Base-by-base conservation (phyloP, 169 alveolate genomes). In the Cryptosporidium bovis region DNA sequence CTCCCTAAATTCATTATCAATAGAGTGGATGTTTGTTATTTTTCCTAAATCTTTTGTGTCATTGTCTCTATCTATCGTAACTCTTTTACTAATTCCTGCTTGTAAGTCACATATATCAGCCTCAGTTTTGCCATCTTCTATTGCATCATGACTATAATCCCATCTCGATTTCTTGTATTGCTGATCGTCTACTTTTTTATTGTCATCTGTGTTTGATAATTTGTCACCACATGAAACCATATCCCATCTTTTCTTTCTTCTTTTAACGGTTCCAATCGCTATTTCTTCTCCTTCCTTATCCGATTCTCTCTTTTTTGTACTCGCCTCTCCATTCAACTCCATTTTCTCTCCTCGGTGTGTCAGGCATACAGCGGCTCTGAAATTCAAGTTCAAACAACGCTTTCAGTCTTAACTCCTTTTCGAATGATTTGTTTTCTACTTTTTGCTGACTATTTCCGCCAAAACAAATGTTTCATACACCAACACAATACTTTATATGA, bases 1-100 rank as follows among this genome's bases (percentile, higher is more conserved):
- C 24, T 93, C 94, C 60, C 91, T 90, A 69, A 94, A 8, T 40
- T 8, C 48, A 51, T 40, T 20, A 8, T 8, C 48, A 40, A 40
- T 6, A 8, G 20, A 53, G 13, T 18, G 53, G 0, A 56, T 20
- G 27, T n/a, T 18, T n/a, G 3, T 13, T 29, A 15, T 1, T 34
- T 29, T 53, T 20, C 7, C 29, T 8, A 13, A 20, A 18, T 4
- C 29, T 4, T 15, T 67, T 6, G 65, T 3, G 65, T 67, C 64
- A 7, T 20, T 50, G n/a, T 0, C 4, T 2, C 27, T 31, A 13
- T 65, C 77, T 29, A 5, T 10, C 7, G 31, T 51, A 40, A 8
- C 48, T 8, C 48, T 40, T 8, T 40, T 8, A 3, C 48, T 8
- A 8, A 1, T 40, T 40, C 48, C 48, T 8, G 13, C 13, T 40